phyloP scores from a whole-genome alignment of 1,284 basidiomycete genomes.

The Naganishia albida region DNA sequence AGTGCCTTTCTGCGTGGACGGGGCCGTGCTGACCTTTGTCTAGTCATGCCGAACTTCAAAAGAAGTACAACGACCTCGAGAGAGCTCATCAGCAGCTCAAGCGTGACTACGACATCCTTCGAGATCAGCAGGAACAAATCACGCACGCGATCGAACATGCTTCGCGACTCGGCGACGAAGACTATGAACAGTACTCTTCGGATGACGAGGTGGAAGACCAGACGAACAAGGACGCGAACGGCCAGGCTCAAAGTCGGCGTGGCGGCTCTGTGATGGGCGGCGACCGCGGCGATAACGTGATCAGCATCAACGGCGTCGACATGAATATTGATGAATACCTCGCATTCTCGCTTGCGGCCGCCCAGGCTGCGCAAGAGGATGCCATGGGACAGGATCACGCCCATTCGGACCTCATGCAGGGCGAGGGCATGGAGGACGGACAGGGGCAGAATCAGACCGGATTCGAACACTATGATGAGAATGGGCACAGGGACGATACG shows the following conservation, averaged over 20 bases:
- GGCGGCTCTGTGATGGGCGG: slow-evolving; percentile 15
- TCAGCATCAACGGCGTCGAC: slow-evolving; percentile 29
- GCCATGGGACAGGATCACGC: slow-evolving; percentile 16
- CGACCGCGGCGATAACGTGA: slow-evolving; percentile 26
- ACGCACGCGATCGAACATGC: slow-evolving; percentile 21
- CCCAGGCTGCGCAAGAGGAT: slow-evolving; percentile 19
- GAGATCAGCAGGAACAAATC: slow-evolving; percentile 20
- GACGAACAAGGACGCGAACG: not conserved
- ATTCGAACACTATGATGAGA: slow-evolving; percentile 1
- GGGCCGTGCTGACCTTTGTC: not conserved
- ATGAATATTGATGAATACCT: slow-evolving; percentile 29
- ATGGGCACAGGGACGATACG: not conserved
- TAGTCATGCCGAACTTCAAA: slow-evolving; percentile 20
- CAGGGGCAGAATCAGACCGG: not conserved
- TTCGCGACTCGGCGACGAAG: slow-evolving; percentile 13
- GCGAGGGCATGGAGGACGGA: not conserved
- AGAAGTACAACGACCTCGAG: slow-evolving; percentile 23
- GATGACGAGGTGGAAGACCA: slow-evolving; percentile 7
- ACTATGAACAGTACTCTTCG: slow-evolving; percentile 1
- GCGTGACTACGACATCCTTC: slow-evolving; percentile 18
- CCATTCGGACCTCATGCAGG: not conserved
- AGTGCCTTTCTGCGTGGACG: not conserved
- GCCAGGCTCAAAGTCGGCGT: not conserved
- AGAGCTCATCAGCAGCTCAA: slow-evolving; percentile 15
- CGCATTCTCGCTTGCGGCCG: slow-evolving; percentile 24